Evolutionary conservation across 2,329 filamentous ascomycete species (phyloP), one percentile per base, ranked within the genome.

Genomic region (Pseudocercospora fijiensis): DNA sequence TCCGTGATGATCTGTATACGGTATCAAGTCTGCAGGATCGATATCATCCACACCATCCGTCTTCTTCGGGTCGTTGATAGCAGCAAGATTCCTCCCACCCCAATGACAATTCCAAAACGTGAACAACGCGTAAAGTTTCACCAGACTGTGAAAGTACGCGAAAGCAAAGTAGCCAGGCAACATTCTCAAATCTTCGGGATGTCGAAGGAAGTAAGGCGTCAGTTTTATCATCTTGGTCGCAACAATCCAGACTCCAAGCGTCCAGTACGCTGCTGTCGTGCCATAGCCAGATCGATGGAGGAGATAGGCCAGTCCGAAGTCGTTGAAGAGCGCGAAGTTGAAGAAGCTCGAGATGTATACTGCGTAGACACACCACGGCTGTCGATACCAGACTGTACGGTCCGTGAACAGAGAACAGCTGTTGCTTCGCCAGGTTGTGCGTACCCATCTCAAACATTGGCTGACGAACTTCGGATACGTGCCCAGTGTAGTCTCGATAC

Each of bases 31-130:
- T 1, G 45, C 18, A 24, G 13, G 16, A 22, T 52, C 24, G 2
- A 26, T 47, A 8, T 11, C 11, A n/a, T 52, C 9, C 7, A 24
- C 10, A 3, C 20, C 20, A 5, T 52, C 24, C 7, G 16, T 16
- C 8, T 6, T 20, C 16, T 4, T 16, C 27, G 45, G 43, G 24
- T 28, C 20, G 22, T 59, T 61, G 30, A 65, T 52, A 16, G 22
- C 52, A 27, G 33, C 47, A 10, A 61, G 26, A 20, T 61, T 52
- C 22, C 62, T 30, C 5, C 62, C 62, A 10, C 62, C 53, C 45
- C 58, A 61, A 37, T 58, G 22, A 27, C 58, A 65, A 24, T 65
- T 61, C 52, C 53, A 64, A 28, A 64, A 64, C 3, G 62, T 64
- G 4, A 59, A 30, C 6, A 61, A 7, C 11, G 62, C 62, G 11